These are phyloP conservation scores for Marsdenia floribunda DNA, from an alignment of 257 asterid genomes.

Conservation along the genomic window DNA sequence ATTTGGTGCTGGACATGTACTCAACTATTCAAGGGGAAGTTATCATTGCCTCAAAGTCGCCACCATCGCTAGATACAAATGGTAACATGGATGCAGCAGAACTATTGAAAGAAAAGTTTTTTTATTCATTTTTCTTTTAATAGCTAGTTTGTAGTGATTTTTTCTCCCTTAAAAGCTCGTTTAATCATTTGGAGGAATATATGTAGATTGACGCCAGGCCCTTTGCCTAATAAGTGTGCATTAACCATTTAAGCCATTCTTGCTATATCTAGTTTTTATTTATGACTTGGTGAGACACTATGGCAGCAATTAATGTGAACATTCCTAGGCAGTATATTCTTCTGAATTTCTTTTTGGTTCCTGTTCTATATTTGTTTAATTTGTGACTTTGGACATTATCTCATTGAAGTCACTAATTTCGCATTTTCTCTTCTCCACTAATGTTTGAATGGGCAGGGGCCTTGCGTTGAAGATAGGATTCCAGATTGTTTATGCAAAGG, in stretches of 20 bases:
- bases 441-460: neutral
- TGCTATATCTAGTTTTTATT: neutral
- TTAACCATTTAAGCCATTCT: neutral
- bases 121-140: neutral
- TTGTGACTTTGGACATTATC: neutral
- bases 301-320: neutral
- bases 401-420: neutral
- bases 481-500: neutral
- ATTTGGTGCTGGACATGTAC: conserved; percentile 72
- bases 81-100: conserved; percentile 72
- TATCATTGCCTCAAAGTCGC: conserved; percentile 35
- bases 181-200: too few species aligned
- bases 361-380: neutral
- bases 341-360: neutral
- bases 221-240: neutral
- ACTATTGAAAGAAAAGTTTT: conserved; percentile 89
- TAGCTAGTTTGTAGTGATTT: neutral
- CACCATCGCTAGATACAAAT: conserved; percentile 43
- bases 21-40: conserved; percentile 70
- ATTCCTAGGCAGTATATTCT: neutral
- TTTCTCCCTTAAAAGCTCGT: neutral
- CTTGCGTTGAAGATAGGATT: neutral
- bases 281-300: neutral
- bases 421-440: neutral
- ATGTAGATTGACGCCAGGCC: neutral